Evolutionary conservation across 352 stramenopile genomes (phyloP).

Genomic region (Thalassiosira mediterranea): DNA sequence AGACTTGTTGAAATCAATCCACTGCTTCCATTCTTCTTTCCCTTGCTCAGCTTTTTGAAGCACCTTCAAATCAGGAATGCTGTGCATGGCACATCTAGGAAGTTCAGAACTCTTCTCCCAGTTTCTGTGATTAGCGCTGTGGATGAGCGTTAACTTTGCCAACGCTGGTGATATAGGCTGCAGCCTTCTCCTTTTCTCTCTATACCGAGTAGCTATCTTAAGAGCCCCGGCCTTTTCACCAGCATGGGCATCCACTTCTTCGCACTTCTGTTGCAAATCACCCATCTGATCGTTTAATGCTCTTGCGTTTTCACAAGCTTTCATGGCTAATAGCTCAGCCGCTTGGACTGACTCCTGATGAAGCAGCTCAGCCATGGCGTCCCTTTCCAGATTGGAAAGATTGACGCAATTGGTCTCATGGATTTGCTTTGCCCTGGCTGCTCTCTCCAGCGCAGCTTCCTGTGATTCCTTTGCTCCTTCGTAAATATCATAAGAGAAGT

Average conservation of each 20-base stretch:
- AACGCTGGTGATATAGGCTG: constrained; percentile 57
- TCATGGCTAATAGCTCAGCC: constrained; percentile 60
- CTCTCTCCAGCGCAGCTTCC: constrained; percentile 47
- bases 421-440: constrained; percentile 49
- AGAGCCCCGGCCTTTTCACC: constrained; percentile 52
- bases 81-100: constrained; percentile 66
- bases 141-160: constrained; percentile 61
- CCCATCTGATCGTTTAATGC: constrained; percentile 43
- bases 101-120: constrained; percentile 72
- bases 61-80: constrained; percentile 55
- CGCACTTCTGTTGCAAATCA: constrained; percentile 30
- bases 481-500: constrained; percentile 48
- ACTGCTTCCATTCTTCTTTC: constrained; percentile 45
- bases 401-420: constrained; percentile 60
- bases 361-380: constrained; percentile 48
- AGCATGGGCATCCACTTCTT: constrained; percentile 46
- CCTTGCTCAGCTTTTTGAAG: constrained; percentile 45
- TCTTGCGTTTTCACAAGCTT: constrained; percentile 60
- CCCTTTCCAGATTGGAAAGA: constrained; percentile 54
- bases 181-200: constrained; percentile 57
- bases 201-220: constrained; percentile 66
- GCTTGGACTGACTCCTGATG: constrained; percentile 40
- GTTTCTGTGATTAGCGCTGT: constrained; percentile 57
- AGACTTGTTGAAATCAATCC: constrained; percentile 67
- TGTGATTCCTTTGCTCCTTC: constrained; percentile 59